phyloP scores from a whole-genome alignment of 176 grass and related monocot species.

The Eragrostis nindensis region DNA sequence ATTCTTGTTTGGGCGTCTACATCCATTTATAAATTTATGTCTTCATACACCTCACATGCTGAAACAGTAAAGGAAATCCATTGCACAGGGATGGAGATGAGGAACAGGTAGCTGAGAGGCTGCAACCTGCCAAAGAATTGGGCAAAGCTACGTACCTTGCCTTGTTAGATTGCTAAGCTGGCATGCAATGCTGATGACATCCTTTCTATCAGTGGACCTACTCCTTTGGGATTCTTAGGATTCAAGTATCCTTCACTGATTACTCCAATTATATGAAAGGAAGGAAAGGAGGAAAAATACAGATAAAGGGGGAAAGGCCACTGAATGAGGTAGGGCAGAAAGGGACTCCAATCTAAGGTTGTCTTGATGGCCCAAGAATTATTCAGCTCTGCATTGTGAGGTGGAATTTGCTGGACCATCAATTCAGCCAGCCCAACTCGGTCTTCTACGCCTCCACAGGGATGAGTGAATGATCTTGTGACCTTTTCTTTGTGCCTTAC shows the following conservation, averaged over 20 bases:
- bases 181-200: conserved; percentile 57
- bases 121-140: conserved; percentile 48
- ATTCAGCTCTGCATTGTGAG: conserved; percentile 62
- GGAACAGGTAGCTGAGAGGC: conserved; percentile 37
- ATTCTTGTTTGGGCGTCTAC: conserved; percentile 43
- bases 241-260: conserved; percentile 50
- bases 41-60: conserved; percentile 48
- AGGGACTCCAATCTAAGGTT: conserved; percentile 58
- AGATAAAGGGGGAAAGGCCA: conserved; percentile 45
- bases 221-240: conserved; percentile 66
- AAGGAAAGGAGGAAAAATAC: conserved; percentile 34
- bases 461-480: conserved; percentile 66
- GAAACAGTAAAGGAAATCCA: conserved; percentile 54
- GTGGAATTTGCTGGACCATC: conserved; percentile 92
- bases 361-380: conserved; percentile 80
- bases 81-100: conserved; percentile 31
- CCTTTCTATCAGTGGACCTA: conserved; percentile 56
- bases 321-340: conserved; percentile 56
- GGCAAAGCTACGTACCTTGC: conserved; percentile 57
- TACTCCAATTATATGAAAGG: conserved; percentile 54
- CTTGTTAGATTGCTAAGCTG: conserved; percentile 78
- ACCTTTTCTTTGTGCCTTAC: conserved; percentile 18
- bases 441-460: conserved; percentile 58
- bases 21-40: conserved; percentile 40
- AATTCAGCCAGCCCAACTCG: conserved; percentile 84